Evolutionary conservation across 1,284 basidiomycete species (phyloP).

Genomic region (Meripilus lineatus): DNA sequence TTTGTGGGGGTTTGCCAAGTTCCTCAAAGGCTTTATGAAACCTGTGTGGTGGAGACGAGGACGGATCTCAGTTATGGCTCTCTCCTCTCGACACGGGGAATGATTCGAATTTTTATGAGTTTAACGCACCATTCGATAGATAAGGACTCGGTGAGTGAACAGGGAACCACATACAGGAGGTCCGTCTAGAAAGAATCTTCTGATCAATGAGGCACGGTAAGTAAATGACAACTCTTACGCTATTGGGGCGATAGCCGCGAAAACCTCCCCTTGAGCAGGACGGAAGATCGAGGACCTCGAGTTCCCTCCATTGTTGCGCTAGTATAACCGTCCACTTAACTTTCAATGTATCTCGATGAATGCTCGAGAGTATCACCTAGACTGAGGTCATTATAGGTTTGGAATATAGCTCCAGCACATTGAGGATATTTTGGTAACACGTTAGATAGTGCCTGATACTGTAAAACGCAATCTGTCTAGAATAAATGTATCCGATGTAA

Average conservation of each 20-base stretch:
- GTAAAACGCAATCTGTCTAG: too few species aligned
- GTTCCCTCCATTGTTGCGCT: slow-evolving; percentile 70
- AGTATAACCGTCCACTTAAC: neutral
- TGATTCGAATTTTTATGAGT: neutral
- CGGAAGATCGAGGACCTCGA: slow-evolving; percentile 57
- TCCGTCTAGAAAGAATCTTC: slow-evolving; percentile 25
- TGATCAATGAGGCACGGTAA: neutral
- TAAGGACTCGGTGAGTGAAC: slow-evolving; percentile 58
- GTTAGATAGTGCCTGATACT: slow-evolving; percentile 22
- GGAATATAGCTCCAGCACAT: slow-evolving; percentile 27
- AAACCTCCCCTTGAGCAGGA: slow-evolving; percentile 53
- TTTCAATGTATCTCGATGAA: neutral
- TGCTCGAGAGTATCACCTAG: slow-evolving; percentile 16
- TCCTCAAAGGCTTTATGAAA: slow-evolving; percentile 50
- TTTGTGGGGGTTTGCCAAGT: slow-evolving; percentile 41
- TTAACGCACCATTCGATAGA: slow-evolving; percentile 44
- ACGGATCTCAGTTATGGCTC: too few species aligned
- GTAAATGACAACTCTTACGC: slow-evolving; percentile 35
- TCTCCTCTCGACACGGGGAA: neutral
- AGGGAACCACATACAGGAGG: slow-evolving; percentile 56
- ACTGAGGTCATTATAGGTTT: slow-evolving; percentile 33
- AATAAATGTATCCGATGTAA: too few species aligned
- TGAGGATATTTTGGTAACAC: slow-evolving; percentile 24
- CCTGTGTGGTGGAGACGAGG: slow-evolving; percentile 34
- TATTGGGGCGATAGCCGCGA: slow-evolving; percentile 50